phyloP scores from a whole-genome alignment of 2,329 filamentous ascomycete genomes.

The Salinomyces thailandicus region DNA sequence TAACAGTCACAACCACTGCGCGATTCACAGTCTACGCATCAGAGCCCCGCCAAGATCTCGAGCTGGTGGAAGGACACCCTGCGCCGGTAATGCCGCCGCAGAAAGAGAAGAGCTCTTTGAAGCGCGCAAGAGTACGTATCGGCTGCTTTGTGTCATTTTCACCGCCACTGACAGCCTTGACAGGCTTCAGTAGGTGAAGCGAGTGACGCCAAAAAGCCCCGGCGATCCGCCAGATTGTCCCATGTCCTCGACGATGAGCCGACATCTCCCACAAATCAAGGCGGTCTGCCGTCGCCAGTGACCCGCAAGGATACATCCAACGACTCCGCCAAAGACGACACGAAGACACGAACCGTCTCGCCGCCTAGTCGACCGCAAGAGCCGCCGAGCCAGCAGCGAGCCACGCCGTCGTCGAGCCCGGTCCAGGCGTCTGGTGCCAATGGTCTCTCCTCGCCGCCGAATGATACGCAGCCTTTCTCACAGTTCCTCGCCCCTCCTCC shows the following conservation, averaged over 20 bases:
- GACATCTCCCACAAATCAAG: slow-evolving; percentile 41
- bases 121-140: slow-evolving; percentile 60
- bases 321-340: slow-evolving; percentile 49
- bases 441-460: slow-evolving; percentile 53
- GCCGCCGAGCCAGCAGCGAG: slow-evolving; percentile 31
- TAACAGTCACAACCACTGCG: too few species aligned
- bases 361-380: slow-evolving; percentile 27
- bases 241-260: slow-evolving; percentile 15
- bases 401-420: slow-evolving; percentile 33
- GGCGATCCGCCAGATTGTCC: slow-evolving; percentile 62
- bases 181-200: slow-evolving; percentile 58
- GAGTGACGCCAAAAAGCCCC: slow-evolving; percentile 67
- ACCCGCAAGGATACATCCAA: slow-evolving; percentile 57
- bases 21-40: too few species aligned
- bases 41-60: too few species aligned
- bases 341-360: slow-evolving; percentile 59
- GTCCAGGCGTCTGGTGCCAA: slow-evolving; percentile 20
- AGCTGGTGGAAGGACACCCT: too few species aligned
- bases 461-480: slow-evolving; percentile 68
- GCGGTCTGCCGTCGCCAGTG: slow-evolving; percentile 70
- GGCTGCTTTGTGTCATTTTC: slow-evolving; percentile 5
- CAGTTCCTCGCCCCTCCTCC: slow-evolving; percentile 67
- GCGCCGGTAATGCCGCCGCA: slow-evolving; percentile 20
- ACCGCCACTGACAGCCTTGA: slow-evolving; percentile 14
- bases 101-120: slow-evolving; percentile 69